Evolutionary conservation across 805 yeast species (phyloP).

Genomic region (Myxozyma sirexii): DNA sequence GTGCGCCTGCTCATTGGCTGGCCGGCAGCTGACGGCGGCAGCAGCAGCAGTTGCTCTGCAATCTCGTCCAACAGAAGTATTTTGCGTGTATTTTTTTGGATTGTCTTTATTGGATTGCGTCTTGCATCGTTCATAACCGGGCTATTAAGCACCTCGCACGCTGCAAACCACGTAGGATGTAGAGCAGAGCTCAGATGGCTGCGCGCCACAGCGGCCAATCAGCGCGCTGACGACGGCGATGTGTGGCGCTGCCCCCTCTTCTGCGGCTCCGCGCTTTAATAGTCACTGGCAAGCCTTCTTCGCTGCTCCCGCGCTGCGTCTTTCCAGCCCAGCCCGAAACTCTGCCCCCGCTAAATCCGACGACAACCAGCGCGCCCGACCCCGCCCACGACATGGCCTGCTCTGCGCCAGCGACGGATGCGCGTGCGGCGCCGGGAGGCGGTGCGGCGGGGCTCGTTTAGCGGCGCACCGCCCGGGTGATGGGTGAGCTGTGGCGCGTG

Average conservation of each 20-base stretch:
- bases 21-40: not conserved
- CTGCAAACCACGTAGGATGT: not conserved
- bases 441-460: conserved; percentile 6
- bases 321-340: too few species aligned
- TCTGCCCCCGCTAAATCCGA: not conserved
- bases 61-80: too few species aligned
- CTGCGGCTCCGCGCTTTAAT: not conserved
- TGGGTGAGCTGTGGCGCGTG: conserved; percentile 19
- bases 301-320: too few species aligned
- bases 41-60: too few species aligned
- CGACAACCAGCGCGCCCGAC: not conserved
- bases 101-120: too few species aligned
- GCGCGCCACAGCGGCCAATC: conserved; percentile 1
- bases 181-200: not conserved
- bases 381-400: not conserved
- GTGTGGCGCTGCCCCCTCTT: not conserved
- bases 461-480: conserved; percentile 9
- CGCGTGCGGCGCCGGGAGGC: conserved; percentile 12
- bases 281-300: too few species aligned
- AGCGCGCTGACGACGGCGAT: conserved; percentile 5
- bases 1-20: not conserved
- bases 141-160: too few species aligned
- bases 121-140: too few species aligned
- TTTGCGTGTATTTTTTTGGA: too few species aligned
- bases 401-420: too few species aligned